phyloP scores from a whole-genome alignment of 495 filamentous ascomycete species.

The Stereocaulon alpinum region DNA sequence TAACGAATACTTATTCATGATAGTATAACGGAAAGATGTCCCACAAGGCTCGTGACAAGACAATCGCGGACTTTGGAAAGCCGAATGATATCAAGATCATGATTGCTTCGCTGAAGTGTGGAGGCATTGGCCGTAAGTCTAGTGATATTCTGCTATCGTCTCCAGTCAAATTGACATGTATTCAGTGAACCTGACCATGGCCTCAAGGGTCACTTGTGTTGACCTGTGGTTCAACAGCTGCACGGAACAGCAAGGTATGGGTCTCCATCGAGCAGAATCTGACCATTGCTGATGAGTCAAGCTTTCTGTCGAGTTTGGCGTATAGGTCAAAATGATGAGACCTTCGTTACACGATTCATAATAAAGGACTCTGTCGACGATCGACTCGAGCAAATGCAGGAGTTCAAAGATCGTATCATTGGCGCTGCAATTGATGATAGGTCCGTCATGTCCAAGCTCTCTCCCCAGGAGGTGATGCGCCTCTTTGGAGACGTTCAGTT shows the following conservation, averaged over 20 bases:
- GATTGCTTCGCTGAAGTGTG: slow-evolving; percentile 37
- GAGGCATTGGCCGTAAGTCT: slow-evolving; percentile 27
- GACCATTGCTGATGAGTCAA: slow-evolving; percentile 22
- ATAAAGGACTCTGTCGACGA: slow-evolving; percentile 43
- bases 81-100: slow-evolving; percentile 27
- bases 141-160: too few species aligned
- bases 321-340: slow-evolving; percentile 48
- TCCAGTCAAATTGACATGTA: slow-evolving; percentile 3
- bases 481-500: slow-evolving; percentile 15
- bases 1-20: too few species aligned
- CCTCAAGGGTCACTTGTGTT: slow-evolving; percentile 46
- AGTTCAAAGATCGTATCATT: slow-evolving; percentile 23
- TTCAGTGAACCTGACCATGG: slow-evolving; percentile 42
- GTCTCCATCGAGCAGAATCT: background rate
- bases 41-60: slow-evolving; percentile 21
- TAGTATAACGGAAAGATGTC: slow-evolving; percentile 30
- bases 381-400: slow-evolving; percentile 35
- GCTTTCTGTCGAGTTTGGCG: slow-evolving; percentile 55
- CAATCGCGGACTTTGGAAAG: slow-evolving; percentile 26
- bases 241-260: slow-evolving; percentile 38
- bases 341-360: slow-evolving; percentile 43
- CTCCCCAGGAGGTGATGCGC: slow-evolving; percentile 11
- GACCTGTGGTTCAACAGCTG: slow-evolving; percentile 54
- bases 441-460: slow-evolving; percentile 7
- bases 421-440: slow-evolving; percentile 21